Base-by-base conservation (phyloP, 1,139 yeast species). In the Sugiyamaella novakii region DNA sequence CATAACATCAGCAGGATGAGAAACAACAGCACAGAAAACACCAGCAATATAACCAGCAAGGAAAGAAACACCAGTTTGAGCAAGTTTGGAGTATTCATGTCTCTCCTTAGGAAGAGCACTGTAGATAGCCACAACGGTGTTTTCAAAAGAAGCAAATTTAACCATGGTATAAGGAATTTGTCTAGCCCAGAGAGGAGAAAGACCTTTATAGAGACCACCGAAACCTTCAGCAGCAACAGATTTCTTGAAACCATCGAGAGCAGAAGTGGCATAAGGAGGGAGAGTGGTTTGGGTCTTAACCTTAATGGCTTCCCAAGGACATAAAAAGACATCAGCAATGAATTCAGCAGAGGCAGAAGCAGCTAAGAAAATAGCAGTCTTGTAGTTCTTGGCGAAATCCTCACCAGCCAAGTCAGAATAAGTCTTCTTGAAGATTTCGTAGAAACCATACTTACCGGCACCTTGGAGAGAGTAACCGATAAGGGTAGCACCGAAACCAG, bases 1-100 rank as follows among this genome's bases (percentile, higher is more conserved):
- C 95, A 91, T 84, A 39, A 89, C 96, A 71, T 91, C 98, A 34
- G 97, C 97, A 37, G 98, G 98, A 70, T 91, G 97, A 19, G 96
- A 89, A 15, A 88, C 94, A 49, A 85, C 72, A 19, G 97, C 97
- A 76, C 97, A 89, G 74, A 88, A 81, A 52, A 91, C 83, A 81
- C 97, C 98, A 24, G 97, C 98, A 68, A 89, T 80, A 74, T 89
- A 89, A 69, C 98, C 97, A 69, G 95, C 96, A 50, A 82, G 75
- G 74, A 91, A 91, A 24, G 96, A 87, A 40, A 91, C 95, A 53
- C 96, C 95, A 30, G 96, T 91, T 72, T 91, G 96, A 65, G 85
- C 84, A 46, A 79, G 55, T 51, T 73, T 63, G 24, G 80, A 68
- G 72, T 80, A 79, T 54, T 81, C 80, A 39, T 69, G 66, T 70